Conservation (phyloP, 257 asterid genomes). For the Rhazya stricta region DNA sequence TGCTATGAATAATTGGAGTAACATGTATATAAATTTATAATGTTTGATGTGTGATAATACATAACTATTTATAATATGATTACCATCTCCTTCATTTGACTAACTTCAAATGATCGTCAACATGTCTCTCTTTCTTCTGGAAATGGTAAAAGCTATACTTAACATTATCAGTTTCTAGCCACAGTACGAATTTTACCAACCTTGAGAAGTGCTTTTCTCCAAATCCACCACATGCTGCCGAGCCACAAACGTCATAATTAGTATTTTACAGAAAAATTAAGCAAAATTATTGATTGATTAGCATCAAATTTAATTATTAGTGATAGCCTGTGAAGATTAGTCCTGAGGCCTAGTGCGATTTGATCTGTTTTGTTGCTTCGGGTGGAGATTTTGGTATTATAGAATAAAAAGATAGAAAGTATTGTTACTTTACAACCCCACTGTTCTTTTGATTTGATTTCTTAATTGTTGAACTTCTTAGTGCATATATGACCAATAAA, state of each 20-base stretch:
- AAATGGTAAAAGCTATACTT: too few species aligned
- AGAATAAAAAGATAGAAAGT: neutral
- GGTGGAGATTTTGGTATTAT: neutral
- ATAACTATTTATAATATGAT: too few species aligned
- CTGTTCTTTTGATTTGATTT: neutral
- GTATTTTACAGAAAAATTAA: neutral
- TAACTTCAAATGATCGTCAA: neutral
- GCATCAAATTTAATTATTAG: neutral
- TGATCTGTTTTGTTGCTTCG: neutral
- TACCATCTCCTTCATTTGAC: neutral
- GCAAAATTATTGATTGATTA: too few species aligned
- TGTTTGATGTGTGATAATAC: too few species aligned
- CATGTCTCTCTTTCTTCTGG: neutral
- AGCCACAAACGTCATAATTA: neutral
- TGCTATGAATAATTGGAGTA: too few species aligned
- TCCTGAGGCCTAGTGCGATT: neutral
- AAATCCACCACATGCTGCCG: neutral
- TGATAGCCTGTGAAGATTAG: too few species aligned
- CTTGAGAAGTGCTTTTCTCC: neutral
- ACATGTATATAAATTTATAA: too few species aligned
- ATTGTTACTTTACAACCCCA: neutral
- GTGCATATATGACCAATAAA: neutral
- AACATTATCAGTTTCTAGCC: neutral
- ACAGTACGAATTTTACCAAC: neutral
- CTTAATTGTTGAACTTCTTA: neutral